Evolutionary conservation across 495 filamentous ascomycete genomes (phyloP).

Genomic region (Bryoglossum gracile): DNA sequence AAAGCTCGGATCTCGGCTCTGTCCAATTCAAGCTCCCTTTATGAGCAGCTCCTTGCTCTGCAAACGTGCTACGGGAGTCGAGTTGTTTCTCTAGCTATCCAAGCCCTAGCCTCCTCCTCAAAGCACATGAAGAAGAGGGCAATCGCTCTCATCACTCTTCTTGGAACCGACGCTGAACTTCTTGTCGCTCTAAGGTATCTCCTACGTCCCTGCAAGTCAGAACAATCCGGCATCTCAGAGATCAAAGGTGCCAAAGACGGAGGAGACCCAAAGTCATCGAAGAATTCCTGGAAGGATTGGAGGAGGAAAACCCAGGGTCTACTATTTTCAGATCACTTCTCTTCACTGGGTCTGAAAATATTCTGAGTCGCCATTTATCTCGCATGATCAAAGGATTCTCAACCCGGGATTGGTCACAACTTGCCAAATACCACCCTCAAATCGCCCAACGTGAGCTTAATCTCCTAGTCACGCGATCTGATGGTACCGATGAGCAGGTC

Average conservation of each 20-base stretch:
- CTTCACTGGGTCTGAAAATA: not conserved
- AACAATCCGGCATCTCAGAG: not conserved
- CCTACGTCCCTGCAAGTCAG: not conserved
- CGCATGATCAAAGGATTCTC: not conserved
- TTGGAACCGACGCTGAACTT: conserved; percentile 1
- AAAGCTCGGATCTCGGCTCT: not conserved
- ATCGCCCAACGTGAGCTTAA: not conserved
- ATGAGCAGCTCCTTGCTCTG: conserved; percentile 1
- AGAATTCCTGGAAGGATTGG: not conserved
- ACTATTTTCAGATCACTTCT: not conserved
- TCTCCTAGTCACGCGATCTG: not conserved
- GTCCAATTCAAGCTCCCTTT: not conserved
- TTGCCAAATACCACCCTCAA: conserved; percentile 5
- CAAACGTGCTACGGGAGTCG: conserved; percentile 7
- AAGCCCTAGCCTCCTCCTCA: not conserved
- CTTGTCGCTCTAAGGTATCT: conserved; percentile 1
- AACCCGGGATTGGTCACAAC: not conserved
- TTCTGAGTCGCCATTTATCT: not conserved
- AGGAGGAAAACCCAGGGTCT: not conserved
- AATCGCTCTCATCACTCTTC: not conserved
- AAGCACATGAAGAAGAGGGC: not conserved
- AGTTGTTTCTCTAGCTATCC: not conserved
- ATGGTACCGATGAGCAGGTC: not conserved
- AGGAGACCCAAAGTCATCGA: conserved; percentile 1
- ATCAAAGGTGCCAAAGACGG: not conserved